phyloP scores from a whole-genome alignment of 306 rosid genomes.

The Inga oerstediana region DNA sequence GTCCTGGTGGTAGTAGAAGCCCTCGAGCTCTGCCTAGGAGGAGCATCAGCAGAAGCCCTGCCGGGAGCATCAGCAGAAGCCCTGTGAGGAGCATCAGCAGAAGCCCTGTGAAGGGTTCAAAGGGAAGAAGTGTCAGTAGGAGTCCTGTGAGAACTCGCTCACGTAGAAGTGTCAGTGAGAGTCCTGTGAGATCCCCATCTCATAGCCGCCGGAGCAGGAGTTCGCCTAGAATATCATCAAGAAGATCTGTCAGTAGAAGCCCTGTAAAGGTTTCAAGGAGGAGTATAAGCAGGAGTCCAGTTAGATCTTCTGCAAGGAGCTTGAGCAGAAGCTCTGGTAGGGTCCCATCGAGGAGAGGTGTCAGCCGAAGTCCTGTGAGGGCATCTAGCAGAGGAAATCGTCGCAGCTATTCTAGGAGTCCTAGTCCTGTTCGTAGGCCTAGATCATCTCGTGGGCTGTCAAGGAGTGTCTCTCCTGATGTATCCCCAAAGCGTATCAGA shows the following conservation, averaged over 20 bases:
- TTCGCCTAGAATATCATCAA: constrained; percentile 57
- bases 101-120: constrained; percentile 46
- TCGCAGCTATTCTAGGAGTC: constrained; percentile 87
- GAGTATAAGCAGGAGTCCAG: constrained; percentile 77
- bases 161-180: constrained; percentile 49
- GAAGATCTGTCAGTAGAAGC: constrained; percentile 64
- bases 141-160: constrained; percentile 45
- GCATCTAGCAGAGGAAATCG: constrained; percentile 57
- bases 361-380: constrained; percentile 76
- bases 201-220: constrained; percentile 56
- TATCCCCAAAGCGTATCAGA: constrained; percentile 87
- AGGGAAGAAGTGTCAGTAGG: constrained; percentile 52
- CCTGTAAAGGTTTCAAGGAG: constrained; percentile 62
- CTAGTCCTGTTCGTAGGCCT: constrained; percentile 69
- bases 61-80: constrained; percentile 43
- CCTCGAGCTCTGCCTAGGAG: constrained; percentile 47
- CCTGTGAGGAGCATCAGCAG: constrained; percentile 40
- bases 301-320: constrained; percentile 70
- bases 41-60: constrained; percentile 57
- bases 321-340: constrained; percentile 84
- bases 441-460: constrained; percentile 79
- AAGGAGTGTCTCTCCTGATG: constrained; percentile 84
- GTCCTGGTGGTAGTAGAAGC: constrained; percentile 62
- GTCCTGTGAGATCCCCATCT: constrained; percentile 51
- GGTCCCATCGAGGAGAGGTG: constrained; percentile 59